A percentile compares a stretch with the other conserved stretches of the same genome.
Evolutionary conservation across 78 protist genomes (phyloP).

Genomic region (Tieghemostelium lacteum): DNA sequence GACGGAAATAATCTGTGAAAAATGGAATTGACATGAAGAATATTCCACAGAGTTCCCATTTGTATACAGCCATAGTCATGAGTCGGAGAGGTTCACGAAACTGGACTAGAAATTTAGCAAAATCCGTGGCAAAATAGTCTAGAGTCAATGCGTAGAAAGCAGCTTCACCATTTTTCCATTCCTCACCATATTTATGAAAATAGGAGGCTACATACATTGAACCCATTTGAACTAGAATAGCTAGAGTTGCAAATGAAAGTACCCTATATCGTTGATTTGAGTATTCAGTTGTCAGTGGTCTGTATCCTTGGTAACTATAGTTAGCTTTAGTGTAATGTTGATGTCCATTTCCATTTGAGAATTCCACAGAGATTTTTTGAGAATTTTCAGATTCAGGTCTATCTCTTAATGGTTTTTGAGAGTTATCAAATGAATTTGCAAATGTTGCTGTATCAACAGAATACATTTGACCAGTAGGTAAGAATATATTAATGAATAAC

Average conservation of each 20-base stretch:
- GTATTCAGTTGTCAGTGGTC: too few relatives aligned
- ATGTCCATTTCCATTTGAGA: too few relatives aligned
- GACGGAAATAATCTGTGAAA: slow-evolving; percentile 36
- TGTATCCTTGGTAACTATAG: too few relatives aligned
- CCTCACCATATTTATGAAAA: slow-evolving; percentile 54
- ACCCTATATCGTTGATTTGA: slow-evolving; percentile 10
- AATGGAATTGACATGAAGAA: slow-evolving; percentile 33
- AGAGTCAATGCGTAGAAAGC: slow-evolving; percentile 53
- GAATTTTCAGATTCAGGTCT: too few relatives aligned
- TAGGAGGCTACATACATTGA: slow-evolving; percentile 35
- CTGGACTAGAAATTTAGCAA: slow-evolving; percentile 16
- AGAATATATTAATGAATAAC: slow-evolving; percentile 58
- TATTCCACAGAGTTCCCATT: slow-evolving; percentile 59
- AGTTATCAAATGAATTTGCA: too few relatives aligned
- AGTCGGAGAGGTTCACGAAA: slow-evolving; percentile 30
- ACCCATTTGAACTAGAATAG: slow-evolving; percentile 45
- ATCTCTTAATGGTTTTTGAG: too few relatives aligned
- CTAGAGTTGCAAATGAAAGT: slow-evolving; percentile 27
- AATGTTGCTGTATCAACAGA: slow-evolving; percentile 28
- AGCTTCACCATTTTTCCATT: slow-evolving; percentile 70
- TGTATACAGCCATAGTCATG: slow-evolving; percentile 60
- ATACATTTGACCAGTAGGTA: slow-evolving; percentile 26
- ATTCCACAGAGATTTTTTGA: too few relatives aligned
- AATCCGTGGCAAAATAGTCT: slow-evolving; percentile 44
- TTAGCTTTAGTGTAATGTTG: too few relatives aligned